Percentiles rank a stretch among this genome's conserved stretches.
Conservation (phyloP, 768 basidiomycete species). For the Mycena belliarum region DNA sequence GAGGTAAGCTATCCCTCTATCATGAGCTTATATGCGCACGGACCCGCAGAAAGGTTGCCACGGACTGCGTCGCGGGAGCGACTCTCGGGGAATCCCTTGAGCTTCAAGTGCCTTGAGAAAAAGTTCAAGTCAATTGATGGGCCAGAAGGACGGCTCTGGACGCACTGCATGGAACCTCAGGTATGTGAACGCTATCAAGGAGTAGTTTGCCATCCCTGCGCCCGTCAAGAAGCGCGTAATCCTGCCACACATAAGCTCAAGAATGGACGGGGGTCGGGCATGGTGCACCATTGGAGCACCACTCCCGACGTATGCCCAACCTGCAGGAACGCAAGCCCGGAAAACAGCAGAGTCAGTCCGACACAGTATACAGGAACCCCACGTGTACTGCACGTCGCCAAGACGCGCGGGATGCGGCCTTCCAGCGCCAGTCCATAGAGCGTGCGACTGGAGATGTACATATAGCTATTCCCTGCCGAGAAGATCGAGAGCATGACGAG, state of each 20-base stretch:
- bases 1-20: too few relatives aligned
- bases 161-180: conserved; percentile 43
- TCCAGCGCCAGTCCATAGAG: conserved; percentile 61
- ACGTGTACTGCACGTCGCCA: conserved; percentile 51
- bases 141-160: conserved; percentile 19
- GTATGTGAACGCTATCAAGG: conserved; percentile 48
- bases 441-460: conserved; percentile 57
- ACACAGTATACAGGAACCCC: conserved; percentile 66
- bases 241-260: not conserved
- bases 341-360: conserved; percentile 38
- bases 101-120: conserved; percentile 44
- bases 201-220: conserved; percentile 47
- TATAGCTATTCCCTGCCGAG: conserved; percentile 73
- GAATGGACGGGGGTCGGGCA: not conserved
- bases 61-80: conserved; percentile 42
- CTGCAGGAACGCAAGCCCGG: conserved; percentile 48
- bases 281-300: conserved; percentile 46
- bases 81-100: conserved; percentile 45
- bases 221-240: conserved; percentile 44
- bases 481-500: conserved; percentile 67
- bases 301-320: conserved; percentile 45
- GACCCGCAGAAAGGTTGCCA: conserved; percentile 55
- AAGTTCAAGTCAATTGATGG: too few relatives aligned
- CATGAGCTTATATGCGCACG: conserved; percentile 9
- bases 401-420: conserved; percentile 54